These are phyloP conservation scores for Neostapfia colusana DNA, from an alignment of 176 grass and related monocot species.

Conservation along the genomic window DNA sequence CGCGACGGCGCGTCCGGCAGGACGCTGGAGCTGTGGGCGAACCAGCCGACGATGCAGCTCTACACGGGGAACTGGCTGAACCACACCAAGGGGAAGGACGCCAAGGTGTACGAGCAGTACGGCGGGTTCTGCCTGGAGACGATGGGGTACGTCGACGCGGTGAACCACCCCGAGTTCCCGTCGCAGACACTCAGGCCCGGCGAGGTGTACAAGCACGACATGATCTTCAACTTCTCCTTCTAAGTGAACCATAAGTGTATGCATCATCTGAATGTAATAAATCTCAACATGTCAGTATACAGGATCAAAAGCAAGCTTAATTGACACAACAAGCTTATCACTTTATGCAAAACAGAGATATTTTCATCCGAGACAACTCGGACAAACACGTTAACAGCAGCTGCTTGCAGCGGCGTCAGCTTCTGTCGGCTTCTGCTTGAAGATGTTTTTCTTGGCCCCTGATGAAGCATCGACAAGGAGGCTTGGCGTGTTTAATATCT, in stretches of 20 bases:
- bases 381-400: constrained; percentile 57
- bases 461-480: constrained; percentile 75
- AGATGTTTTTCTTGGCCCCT: constrained; percentile 86
- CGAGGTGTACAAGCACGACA: constrained; percentile 68
- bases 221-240: constrained; percentile 73
- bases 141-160: constrained; percentile 70
- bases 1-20: constrained; percentile 47
- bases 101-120: constrained; percentile 47
- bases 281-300: constrained; percentile 26
- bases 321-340: constrained; percentile 2
- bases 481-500: constrained; percentile 96
- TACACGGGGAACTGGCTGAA: constrained; percentile 70
- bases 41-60: constrained; percentile 73
- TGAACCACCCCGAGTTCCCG: constrained; percentile 86
- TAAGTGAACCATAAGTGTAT: background rate
- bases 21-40: constrained; percentile 68
- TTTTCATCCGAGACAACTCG: background rate
- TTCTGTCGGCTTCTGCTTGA: constrained; percentile 86
- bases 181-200: constrained; percentile 60
- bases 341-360: background rate
- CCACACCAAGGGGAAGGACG: constrained; percentile 56
- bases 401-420: constrained; percentile 61
- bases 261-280: background rate
- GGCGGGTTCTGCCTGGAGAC: constrained; percentile 62
- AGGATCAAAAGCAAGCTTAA: constrained; percentile 30